Conservation (phyloP, 2,329 filamentous ascomycete genomes). For the Dothideomycetes sp. region DNA sequence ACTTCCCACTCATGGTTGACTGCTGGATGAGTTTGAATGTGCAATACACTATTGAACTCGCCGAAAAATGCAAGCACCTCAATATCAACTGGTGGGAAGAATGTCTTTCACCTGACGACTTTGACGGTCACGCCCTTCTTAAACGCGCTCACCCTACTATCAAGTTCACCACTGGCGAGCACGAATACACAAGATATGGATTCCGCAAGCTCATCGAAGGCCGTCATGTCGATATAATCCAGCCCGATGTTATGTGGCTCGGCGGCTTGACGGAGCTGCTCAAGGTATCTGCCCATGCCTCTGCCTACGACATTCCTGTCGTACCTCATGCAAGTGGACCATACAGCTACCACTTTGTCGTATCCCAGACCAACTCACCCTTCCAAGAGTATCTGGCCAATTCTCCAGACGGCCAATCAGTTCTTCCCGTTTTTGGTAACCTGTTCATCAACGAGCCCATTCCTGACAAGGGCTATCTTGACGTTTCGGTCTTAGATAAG, state of each 20-base stretch:
- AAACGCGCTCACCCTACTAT: slow-evolving; percentile 82
- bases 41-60: slow-evolving; percentile 83
- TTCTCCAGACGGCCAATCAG: slow-evolving; percentile 80
- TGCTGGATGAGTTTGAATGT: slow-evolving; percentile 97
- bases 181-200: slow-evolving; percentile 88
- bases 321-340: slow-evolving; percentile 91
- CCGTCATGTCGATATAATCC: slow-evolving; percentile 86
- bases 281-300: slow-evolving; percentile 78
- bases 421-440: slow-evolving; percentile 85
- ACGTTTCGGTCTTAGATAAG: slow-evolving; percentile 65
- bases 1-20: slow-evolving; percentile 90
- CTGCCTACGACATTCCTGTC: slow-evolving; percentile 88
- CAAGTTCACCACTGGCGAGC: slow-evolving; percentile 93
- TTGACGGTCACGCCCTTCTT: slow-evolving; percentile 79
- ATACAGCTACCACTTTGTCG: slow-evolving; percentile 93
- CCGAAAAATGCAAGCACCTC: slow-evolving; percentile 70
- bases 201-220: slow-evolving; percentile 91
- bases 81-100: slow-evolving; percentile 98
- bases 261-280: slow-evolving; percentile 87
- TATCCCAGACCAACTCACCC: slow-evolving; percentile 84
- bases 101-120: slow-evolving; percentile 83
- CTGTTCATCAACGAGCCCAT: slow-evolving; percentile 87
- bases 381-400: slow-evolving; percentile 97
- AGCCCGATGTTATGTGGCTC: slow-evolving; percentile 97
- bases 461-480: slow-evolving; percentile 70